Evolutionary conservation across 169 alveolate species (phyloP), one percentile per base, ranked within the genome.

Genomic region (Haemoproteus tartakovskyi): DNA sequence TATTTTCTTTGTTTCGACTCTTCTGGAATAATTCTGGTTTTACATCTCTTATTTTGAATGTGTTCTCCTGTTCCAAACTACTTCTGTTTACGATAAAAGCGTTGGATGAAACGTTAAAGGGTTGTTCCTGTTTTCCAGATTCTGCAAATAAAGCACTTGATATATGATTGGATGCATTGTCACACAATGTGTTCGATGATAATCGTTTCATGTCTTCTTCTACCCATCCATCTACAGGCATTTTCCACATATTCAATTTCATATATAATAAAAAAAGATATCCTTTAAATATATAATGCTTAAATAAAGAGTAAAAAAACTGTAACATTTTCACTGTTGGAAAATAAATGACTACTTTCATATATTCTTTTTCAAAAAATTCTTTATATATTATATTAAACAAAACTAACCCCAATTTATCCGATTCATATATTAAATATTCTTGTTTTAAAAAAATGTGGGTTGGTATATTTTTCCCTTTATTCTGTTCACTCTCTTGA

Each of bases 301-400:
- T 64, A 45, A 51, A 64, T 14, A 64, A 52, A 19, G 43, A 64
- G 36, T 64, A 64, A 51, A 64, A 51, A 27, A 64, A 64, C 19
- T 64, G 82, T 41, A 64, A 18, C 60, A 64, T 64, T 64, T 64
- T 64, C 8, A 64, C 82, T n/a, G 82, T 64, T 26, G 82, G 82
- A 64, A 64, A 52, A 56, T 52, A 51, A 30, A 64, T 43, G 22
- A 64, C 82, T 16, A 64, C 54, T 18, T 64, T 64, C 33, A 54
- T 38, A 9, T 12, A 8, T 9, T 52, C 36, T 12, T 40, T 64
- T 64, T 64, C 37, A 29, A 64, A 29, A 43, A 64, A 19, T 30
- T 64, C 82, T 38, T 56, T 64, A 56, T 30, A 33, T 0, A 64
- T 27, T 22, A 64, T 64, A 40, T 64, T 64, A 26, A 64, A 64